Base-by-base conservation (phyloP, 176 grass and related monocot genomes). In the Chloris gayana region DNA sequence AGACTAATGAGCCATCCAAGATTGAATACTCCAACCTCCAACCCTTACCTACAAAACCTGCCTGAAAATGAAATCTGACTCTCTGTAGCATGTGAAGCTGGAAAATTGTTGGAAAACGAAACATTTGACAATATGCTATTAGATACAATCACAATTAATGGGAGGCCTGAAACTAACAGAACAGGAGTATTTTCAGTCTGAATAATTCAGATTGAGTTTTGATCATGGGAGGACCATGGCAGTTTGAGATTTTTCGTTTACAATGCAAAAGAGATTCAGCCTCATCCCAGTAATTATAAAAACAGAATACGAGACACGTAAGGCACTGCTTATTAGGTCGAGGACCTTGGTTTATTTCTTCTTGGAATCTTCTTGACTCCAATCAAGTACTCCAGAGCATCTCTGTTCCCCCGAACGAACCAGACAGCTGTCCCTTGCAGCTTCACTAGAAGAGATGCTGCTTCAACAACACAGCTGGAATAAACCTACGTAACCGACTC, bases 1-100 rank as follows among this genome's bases (percentile, higher is more conserved):
- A 66, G 75, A 30, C 69, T 47, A 74, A 22, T 32, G 34, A 73
- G 76, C 60, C 46, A 24, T 32, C 69, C 35, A 74, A 58, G 14
- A 21, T 80, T 80, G 75, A 85, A 73, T 66, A 59, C 15, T 22
- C 31, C 3, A 58, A 58, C 22, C 54, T 58, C 54, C 22, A 11
- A 22, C 25, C n/a, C n/a, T 58, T 25, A 58, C 22, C 0, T n/a
- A n/a, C n/a, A n/a, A 59, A 26, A 59, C n/a, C 56, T 26, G n/a
- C 8, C n/a, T 12, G 56, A 26, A 26, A 59, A 59, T 26, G 56
- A 59, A 24, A 58, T 11, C 8, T 59, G 7, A 59, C n/a, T 25
- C 38, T 25, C 27, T 26, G 73, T 29, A 11, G 22, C 1, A 29
- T 61, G 42, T 57, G 32, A 32, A 37, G 46, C 60, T 30, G 21